phyloP scores from a whole-genome alignment of 352 stramenopile genomes.

The Phytophthora citrophthora region DNA sequence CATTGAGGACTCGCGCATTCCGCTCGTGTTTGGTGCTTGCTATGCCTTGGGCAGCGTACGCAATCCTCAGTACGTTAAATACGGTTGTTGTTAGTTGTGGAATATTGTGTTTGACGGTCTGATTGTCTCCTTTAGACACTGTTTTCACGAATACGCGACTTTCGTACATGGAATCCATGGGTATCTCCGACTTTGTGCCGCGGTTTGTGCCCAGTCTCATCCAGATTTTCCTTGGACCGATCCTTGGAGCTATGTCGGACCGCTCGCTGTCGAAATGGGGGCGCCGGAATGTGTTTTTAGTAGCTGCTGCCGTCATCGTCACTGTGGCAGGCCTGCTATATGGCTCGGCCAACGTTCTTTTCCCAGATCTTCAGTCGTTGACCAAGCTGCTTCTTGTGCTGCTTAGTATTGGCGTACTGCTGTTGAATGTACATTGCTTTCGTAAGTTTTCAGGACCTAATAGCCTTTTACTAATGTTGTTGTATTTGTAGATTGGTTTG shows the following conservation, averaged over 20 bases:
- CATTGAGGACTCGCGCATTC: conserved; percentile 32
- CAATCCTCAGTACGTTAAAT: conserved; percentile 58
- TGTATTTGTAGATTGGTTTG: conserved; percentile 55
- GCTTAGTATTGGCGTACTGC: conserved; percentile 60
- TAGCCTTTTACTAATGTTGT: too few relatives aligned
- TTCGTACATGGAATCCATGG: conserved; percentile 79
- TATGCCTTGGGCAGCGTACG: conserved; percentile 78
- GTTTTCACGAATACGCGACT: conserved; percentile 72
- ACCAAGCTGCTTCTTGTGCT: conserved; percentile 67
- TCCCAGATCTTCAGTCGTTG: conserved; percentile 44
- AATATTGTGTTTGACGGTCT: conserved; percentile 7
- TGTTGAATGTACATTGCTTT: conserved; percentile 54
- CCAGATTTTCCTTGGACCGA: conserved; percentile 69
- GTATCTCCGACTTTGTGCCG: conserved; percentile 61
- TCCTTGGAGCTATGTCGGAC: conserved; percentile 75
- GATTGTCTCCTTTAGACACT: conserved; percentile 44
- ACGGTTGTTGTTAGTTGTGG: background rate
- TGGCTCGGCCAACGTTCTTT: conserved; percentile 68
- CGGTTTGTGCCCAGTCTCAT: conserved; percentile 71
- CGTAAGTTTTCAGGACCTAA: background rate
- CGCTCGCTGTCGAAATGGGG: conserved; percentile 75
- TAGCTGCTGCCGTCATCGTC: conserved; percentile 53
- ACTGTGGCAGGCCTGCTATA: conserved; percentile 67
- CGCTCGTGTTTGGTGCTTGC: conserved; percentile 72
- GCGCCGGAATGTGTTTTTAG: conserved; percentile 70